Evolutionary conservation across 495 filamentous ascomycete species (phyloP).

Genomic region (Aspergillus campestris): DNA sequence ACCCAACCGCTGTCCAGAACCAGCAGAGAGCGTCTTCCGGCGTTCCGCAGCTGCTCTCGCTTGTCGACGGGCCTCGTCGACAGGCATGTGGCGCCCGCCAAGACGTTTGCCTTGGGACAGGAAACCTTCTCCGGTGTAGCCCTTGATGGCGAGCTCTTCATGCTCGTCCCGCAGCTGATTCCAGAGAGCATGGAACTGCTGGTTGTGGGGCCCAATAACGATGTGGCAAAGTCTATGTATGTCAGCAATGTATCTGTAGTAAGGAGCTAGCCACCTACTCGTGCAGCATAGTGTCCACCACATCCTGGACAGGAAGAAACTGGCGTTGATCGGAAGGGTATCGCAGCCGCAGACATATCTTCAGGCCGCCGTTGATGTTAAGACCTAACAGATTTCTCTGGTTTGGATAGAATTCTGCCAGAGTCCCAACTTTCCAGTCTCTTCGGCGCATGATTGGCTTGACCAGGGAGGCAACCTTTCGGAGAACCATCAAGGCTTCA

Average conservation of each 20-base stretch:
- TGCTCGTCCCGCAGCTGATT: constrained; percentile 83
- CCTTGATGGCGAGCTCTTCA: constrained; percentile 61
- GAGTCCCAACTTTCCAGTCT: constrained; percentile 67
- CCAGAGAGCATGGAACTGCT: constrained; percentile 76
- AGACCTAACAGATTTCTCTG: constrained; percentile 71
- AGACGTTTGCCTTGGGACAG: constrained; percentile 64
- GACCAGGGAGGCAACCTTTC: constrained; percentile 78
- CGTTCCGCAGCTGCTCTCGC: constrained; percentile 72
- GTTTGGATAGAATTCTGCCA: constrained; percentile 78
- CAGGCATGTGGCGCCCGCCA: constrained; percentile 57
- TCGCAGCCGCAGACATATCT: constrained; percentile 77
- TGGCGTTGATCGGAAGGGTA: constrained; percentile 64
- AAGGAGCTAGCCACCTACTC: constrained; percentile 45
- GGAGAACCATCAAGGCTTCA: constrained; percentile 75
- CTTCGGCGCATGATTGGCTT: constrained; percentile 93
- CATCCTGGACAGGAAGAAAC: constrained; percentile 72
- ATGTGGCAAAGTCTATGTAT: constrained; percentile 65
- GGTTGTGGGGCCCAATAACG: constrained; percentile 72
- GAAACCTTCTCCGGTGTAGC: constrained; percentile 91
- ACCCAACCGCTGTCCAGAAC: constrained; percentile 68
- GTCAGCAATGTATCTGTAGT: constrained; percentile 5
- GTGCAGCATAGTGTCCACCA: constrained; percentile 90
- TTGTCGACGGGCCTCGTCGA: constrained; percentile 66
- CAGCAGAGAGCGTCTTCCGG: constrained; percentile 46
- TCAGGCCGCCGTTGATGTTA: constrained; percentile 67